Base-by-base conservation (phyloP, 139 green algal species). In the Chara braunii region DNA sequence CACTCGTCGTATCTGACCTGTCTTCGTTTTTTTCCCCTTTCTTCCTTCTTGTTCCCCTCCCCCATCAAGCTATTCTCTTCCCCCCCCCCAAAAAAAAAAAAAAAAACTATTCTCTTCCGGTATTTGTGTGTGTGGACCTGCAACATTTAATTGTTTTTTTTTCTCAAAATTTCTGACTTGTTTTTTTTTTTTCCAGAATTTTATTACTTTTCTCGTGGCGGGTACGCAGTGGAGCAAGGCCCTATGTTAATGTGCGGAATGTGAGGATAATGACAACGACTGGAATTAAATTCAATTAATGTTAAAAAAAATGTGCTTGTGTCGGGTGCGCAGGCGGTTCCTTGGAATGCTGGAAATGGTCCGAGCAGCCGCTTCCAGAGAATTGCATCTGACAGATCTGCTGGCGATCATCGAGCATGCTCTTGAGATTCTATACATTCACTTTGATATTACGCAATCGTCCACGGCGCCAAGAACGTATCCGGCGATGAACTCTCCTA, bases 391-490 rank as follows among this genome's bases (percentile, higher is more conserved):
- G 30, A 3, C 45, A 3, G 24, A n/a, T 24, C 60, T 67, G 9
- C 8, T 70, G 30, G n/a, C 11, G 3, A 68, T 70, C 11, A 68
- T 70, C n/a, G 60, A 70, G 45, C 12, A 70, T 22, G 29, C 23
- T n/a, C 30, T 70, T n/a, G 45, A 50, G 5, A 70, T 70, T 11
- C 30, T 68, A 7, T 68, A 58, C 45, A 70, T 5, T 7, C 60
- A 70, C 45, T 68, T 70, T 24, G 23, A 67, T 59, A 18, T 48
- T 18, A 14, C 18, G n/a, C 50, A 59, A 23, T 23, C n/a, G 48
- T 14, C n/a, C n/a, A 14, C 18, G 18, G 40, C 50, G 50, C 14
- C 50, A 59, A 23, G n/a, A 14, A 59, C 14, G 22, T 55, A 23
- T 14, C 22, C 14, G 50, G 14, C 22, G 50, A 18, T 23, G 50